A percentile compares a stretch with the other conserved stretches of the same genome.
These are phyloP conservation scores for Cordyceps militaris DNA, from an alignment of 2,329 filamentous ascomycete species.

Conservation along the genomic window DNA sequence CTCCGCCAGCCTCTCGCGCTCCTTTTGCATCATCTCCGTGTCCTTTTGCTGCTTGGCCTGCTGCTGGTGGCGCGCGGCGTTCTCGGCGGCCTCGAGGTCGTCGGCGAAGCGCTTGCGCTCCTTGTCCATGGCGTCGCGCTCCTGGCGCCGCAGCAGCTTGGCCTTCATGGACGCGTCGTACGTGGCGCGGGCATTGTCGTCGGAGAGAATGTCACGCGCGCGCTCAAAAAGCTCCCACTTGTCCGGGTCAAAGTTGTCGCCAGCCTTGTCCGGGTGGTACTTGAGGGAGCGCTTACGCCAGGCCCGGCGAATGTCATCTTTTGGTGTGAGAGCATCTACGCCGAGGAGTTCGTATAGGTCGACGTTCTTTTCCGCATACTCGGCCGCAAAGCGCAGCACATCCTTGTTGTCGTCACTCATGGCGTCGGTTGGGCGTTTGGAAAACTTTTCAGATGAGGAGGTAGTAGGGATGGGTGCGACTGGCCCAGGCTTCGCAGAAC, in stretches of 20 bases:
- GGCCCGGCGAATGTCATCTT: constrained; percentile 71
- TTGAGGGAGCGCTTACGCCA: constrained; percentile 83
- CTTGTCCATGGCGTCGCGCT: constrained; percentile 67
- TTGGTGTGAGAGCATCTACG: constrained; percentile 55
- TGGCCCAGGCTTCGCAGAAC: neutral
- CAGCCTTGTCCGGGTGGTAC: constrained; percentile 89
- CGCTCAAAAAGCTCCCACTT: constrained; percentile 82
- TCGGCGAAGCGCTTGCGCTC: constrained; percentile 72
- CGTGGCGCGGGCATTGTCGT: constrained; percentile 60
- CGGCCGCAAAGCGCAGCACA: constrained; percentile 45
- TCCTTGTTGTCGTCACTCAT: constrained; percentile 39
- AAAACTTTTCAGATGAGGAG: neutral
- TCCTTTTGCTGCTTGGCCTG: constrained; percentile 35
- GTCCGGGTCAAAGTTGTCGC: constrained; percentile 64
- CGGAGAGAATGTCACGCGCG: constrained; percentile 76
- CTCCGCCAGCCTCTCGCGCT: constrained; percentile 31
- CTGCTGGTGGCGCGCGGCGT: constrained; percentile 54
- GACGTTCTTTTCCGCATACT: constrained; percentile 52
- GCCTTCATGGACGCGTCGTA: constrained; percentile 76
- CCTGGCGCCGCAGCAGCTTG: constrained; percentile 58
- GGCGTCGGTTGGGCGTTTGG: neutral
- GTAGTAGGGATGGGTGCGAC: neutral
- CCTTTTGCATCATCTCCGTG: constrained; percentile 29
- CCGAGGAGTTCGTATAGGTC: constrained; percentile 76
- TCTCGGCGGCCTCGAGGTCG: constrained; percentile 74